A percentile compares a stretch with the other conserved stretches of the same genome.
phyloP scores from a whole-genome alignment of 176 grass and related monocot genomes.

The barley (Hordeum vulgare) region DNA sequence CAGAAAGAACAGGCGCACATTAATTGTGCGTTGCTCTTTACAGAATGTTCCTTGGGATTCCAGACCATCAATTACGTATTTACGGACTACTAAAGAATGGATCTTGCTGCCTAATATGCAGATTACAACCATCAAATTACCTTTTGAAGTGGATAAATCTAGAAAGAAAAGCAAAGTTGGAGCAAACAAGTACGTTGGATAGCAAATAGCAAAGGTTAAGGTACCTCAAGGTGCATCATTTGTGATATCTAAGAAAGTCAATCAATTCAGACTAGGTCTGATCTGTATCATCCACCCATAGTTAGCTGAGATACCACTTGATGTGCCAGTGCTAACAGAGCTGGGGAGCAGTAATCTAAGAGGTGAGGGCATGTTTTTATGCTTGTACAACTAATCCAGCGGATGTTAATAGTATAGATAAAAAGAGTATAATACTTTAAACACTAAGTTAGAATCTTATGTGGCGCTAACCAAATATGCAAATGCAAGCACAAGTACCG shows the following conservation, averaged over 20 bases:
- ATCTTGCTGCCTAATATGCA: neutral
- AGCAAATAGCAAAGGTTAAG: neutral
- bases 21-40: neutral
- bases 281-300: neutral
- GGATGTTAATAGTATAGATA: neutral
- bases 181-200: neutral
- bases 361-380: neutral
- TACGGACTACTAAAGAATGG: neutral
- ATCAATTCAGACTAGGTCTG: neutral
- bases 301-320: neutral
- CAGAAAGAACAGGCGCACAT: neutral
- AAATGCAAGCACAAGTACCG: neutral
- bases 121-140: neutral
- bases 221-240: neutral
- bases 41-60: neutral
- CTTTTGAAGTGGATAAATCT: neutral
- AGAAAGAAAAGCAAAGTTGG: neutral
- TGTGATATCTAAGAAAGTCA: constrained; percentile 9
- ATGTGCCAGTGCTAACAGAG: neutral
- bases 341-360: neutral
- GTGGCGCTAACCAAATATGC: neutral
- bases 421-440: neutral
- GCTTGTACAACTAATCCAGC: neutral
- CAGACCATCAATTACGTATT: neutral
- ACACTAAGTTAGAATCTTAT: neutral